phyloP scores from a whole-genome alignment of 306 rosid genomes.

The Phaseolus lunatus region DNA sequence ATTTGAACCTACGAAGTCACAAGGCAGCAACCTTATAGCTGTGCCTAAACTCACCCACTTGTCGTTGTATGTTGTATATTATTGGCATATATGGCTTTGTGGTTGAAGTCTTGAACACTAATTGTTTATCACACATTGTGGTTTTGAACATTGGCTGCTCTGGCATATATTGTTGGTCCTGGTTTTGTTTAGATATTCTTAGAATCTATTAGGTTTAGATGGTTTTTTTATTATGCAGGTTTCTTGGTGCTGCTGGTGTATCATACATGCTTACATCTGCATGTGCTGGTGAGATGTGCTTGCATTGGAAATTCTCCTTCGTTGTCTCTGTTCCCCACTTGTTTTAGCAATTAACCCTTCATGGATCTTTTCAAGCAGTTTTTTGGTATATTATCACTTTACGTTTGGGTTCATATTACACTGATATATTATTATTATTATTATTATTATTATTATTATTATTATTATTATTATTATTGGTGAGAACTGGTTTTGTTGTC shows the following conservation, averaged over 20 bases:
- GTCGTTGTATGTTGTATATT: not conserved
- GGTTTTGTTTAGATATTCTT: conserved; percentile 36
- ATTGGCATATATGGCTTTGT: conserved; percentile 26
- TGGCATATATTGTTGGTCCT: conserved; percentile 27
- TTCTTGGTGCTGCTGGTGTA: conserved; percentile 55
- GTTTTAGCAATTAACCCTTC: conserved; percentile 19
- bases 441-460: not conserved
- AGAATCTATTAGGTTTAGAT: conserved; percentile 60
- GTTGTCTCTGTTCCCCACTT: conserved; percentile 20
- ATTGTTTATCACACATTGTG: conserved; percentile 12
- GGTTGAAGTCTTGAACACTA: not conserved
- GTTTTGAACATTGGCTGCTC: conserved; percentile 27
- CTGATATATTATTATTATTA: not conserved
- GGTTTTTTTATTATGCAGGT: conserved; percentile 61
- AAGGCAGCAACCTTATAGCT: not conserved
- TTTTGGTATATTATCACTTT: conserved; percentile 3
- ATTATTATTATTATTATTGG: conserved; percentile 10
- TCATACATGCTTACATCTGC: conserved; percentile 41
- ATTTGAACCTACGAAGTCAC: not conserved
- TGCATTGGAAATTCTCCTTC: conserved; percentile 40
- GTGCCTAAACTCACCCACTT: not conserved
- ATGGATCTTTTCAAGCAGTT: conserved; percentile 15
- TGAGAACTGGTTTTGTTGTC: conserved; percentile 31
- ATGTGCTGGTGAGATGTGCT: conserved; percentile 57
- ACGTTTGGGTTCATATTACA: conserved; percentile 26